Evolutionary conservation across 2,329 filamentous ascomycete genomes (phyloP).

Genomic region (Zalaria sp.): DNA sequence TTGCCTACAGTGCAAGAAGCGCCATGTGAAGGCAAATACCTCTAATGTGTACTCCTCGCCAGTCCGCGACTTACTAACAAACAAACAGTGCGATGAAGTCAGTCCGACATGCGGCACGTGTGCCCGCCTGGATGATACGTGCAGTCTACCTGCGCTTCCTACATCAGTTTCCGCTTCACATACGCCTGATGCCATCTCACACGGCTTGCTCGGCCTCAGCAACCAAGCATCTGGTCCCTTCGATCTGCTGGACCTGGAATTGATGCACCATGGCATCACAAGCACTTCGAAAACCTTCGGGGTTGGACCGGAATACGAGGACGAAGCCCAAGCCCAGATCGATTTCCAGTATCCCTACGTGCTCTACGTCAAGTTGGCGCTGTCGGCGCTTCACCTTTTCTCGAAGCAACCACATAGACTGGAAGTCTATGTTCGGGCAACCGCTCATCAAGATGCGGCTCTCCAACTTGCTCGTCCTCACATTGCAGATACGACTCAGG

Average conservation of each 20-base stretch:
- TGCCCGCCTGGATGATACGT: slow-evolving; percentile 1
- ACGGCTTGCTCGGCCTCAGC: too few relatives aligned
- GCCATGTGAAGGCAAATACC: slow-evolving; percentile 21
- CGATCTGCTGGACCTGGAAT: slow-evolving; percentile 10
- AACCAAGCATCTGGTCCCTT: too few relatives aligned
- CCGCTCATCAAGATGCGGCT: slow-evolving; percentile 6
- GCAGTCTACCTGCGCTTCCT: too few relatives aligned
- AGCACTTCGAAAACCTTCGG: slow-evolving; percentile 3
- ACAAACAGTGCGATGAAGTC: slow-evolving; percentile 2
- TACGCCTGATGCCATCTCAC: too few relatives aligned
- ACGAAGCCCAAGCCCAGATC: slow-evolving; percentile 1
- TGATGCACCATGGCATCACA: slow-evolving; percentile 9
- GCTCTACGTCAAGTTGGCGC: slow-evolving; percentile 9
- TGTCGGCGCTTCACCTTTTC: slow-evolving; percentile 10
- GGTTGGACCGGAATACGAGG: slow-evolving; percentile 6
- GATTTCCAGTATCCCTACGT: slow-evolving; percentile 7
- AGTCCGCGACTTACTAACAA: neutral
- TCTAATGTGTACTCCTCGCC: neutral
- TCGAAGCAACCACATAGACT: slow-evolving; percentile 1
- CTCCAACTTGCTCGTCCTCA: slow-evolving; percentile 6
- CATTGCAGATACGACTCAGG: too few relatives aligned
- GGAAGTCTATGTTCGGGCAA: slow-evolving; percentile 4
- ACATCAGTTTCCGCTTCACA: too few relatives aligned
- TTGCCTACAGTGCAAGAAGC: slow-evolving; percentile 22
- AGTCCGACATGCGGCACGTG: slow-evolving; percentile 3